Base-by-base conservation (phyloP, 2,329 filamentous ascomycete species). In the Trematosphaeria pertusa region DNA sequence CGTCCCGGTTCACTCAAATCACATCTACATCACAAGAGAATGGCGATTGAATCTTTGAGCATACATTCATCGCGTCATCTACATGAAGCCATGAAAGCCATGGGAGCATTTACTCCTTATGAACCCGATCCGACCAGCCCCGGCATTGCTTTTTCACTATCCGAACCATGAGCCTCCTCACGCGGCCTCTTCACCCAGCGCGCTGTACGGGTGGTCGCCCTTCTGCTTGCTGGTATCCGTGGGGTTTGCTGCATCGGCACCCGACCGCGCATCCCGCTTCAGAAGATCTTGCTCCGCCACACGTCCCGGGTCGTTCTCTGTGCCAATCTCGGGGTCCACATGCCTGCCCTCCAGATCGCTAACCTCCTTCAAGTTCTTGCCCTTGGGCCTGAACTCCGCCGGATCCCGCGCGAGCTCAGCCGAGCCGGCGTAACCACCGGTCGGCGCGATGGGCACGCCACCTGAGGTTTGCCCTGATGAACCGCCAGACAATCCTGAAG, bases 271-370 rank as follows among this genome's bases (percentile, higher is more conserved):
- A 52, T 68, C 66, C 37, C 41, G 54, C 58, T 61, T 64, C 58
- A 67, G 56, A 31, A 74, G 62, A 38, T 70, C 61, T 14, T 58
- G 43, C 64, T 79, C 64, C 5, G 81, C 82, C 14, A 69, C 58
- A 21, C 82, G 71, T 2, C 76, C 78, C 3, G 84, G 82, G 56
- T 86, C 83, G 31, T 82, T 74, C 52, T 78, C 67, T 2, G 73
- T 73, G 2, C 83, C 83, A 49, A 85, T 79, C 18, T 82, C 77
- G 1, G 50, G 58, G 51, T 61, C 59, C 44, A 54, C 54, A 1
- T 28, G 52, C 38, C 64, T 56, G 0, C 62, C 64, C 11, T 49
- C 44, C 11, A 67, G 26, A 9, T 59, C 43, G 1, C 39, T 28
- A 18, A 76, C 78, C 52, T 82, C 79, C 1, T 60, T 75, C 41